Percentiles rank a stretch among this genome's conserved stretches.
phyloP scores from a whole-genome alignment of 2,329 filamentous ascomycete species.

The Fusarium siculi region DNA sequence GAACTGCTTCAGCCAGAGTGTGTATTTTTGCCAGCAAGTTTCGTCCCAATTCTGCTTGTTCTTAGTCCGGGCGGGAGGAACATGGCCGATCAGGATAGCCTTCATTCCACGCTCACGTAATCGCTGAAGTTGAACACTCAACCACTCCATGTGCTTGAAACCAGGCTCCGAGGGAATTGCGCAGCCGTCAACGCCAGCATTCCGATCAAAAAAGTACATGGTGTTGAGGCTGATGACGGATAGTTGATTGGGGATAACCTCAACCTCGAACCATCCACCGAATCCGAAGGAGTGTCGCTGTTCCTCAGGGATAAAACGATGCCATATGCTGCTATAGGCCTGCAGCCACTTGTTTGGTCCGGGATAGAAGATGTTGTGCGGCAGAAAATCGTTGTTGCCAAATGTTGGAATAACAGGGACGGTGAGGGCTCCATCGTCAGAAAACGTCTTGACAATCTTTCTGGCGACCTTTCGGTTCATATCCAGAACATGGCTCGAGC shows the following conservation, averaged over 20 bases:
- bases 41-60: constrained; percentile 94
- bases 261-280: constrained; percentile 94
- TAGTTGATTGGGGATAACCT: constrained; percentile 86
- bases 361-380: constrained; percentile 89
- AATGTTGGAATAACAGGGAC: constrained; percentile 90
- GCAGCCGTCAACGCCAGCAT: constrained; percentile 94
- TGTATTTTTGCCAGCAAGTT: constrained; percentile 98
- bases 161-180: constrained; percentile 82
- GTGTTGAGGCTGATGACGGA: constrained; percentile 96
- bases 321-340: constrained; percentile 82
- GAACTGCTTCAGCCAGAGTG: constrained; percentile 88
- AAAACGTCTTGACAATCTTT: constrained; percentile 81
- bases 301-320: constrained; percentile 86
- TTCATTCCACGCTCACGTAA: constrained; percentile 89
- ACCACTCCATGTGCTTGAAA: constrained; percentile 95
- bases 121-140: constrained; percentile 86
- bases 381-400: constrained; percentile 97
- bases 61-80: constrained; percentile 86
- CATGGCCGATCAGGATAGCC: constrained; percentile 92
- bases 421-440: constrained; percentile 65
- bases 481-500: constrained; percentile 76
- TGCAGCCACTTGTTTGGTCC: constrained; percentile 91
- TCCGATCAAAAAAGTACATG: constrained; percentile 94
- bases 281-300: constrained; percentile 91
- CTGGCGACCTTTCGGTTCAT: constrained; percentile 80